Percentiles rank a stretch among this genome's conserved stretches.
Conservation (phyloP, 345 rosid species). For the Salix exigua region DNA sequence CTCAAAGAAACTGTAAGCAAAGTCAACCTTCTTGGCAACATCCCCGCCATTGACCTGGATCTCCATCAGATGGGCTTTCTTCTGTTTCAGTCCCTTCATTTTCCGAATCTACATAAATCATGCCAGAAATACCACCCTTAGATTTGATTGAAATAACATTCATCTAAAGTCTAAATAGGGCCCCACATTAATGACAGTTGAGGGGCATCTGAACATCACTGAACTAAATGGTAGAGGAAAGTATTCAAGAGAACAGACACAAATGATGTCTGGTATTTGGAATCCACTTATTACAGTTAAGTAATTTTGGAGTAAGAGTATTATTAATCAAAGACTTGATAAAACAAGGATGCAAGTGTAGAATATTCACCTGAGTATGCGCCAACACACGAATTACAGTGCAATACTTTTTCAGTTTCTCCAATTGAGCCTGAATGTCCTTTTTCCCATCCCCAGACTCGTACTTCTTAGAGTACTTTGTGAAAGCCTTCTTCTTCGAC, state of each 20-base stretch:
- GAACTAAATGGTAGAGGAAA: neutral
- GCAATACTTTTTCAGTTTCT: conserved; percentile 66
- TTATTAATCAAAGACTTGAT: no score
- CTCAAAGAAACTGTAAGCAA: conserved; percentile 73
- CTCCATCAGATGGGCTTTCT: conserved; percentile 88
- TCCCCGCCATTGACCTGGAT: conserved; percentile 80
- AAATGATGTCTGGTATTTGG: neutral
- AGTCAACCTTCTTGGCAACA: conserved; percentile 71
- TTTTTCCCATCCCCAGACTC: conserved; percentile 67
- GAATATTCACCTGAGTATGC: conserved; percentile 64
- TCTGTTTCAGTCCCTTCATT: conserved; percentile 86
- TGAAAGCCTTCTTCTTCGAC: conserved; percentile 88
- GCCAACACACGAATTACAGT: conserved; percentile 69
- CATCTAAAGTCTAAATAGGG: neutral
- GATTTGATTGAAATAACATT: neutral
- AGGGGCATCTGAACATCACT: neutral
- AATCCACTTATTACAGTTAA: no score
- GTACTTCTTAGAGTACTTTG: conserved; percentile 48
- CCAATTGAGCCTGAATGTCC: conserved; percentile 49
- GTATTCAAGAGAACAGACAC: neutral
- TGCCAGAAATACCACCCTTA: neutral
- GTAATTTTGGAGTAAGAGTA: no score
- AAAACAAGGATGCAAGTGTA: no score
- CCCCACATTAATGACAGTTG: neutral
- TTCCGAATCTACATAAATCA: conserved; percentile 54